Evolutionary conservation across 257 asterid genomes (phyloP).

Genomic region (Handroanthus guayacan): DNA sequence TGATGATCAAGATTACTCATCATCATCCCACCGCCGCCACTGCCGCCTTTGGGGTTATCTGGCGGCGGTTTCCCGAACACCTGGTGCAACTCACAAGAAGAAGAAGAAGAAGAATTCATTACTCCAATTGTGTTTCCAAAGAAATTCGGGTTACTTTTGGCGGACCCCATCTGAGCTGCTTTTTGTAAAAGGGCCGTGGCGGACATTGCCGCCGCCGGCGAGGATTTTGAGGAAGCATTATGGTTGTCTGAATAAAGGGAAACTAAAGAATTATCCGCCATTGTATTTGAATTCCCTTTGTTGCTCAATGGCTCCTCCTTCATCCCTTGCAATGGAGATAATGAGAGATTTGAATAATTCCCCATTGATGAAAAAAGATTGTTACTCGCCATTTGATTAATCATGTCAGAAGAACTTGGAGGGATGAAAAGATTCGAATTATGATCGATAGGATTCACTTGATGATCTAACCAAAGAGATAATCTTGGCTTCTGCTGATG

Average conservation of each 20-base stretch:
- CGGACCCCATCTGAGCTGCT: constrained; percentile 92
- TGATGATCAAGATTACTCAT: constrained; percentile 41
- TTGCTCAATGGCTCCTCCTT: constrained; percentile 49
- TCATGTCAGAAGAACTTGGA: constrained; percentile 50
- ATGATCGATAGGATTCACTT: constrained; percentile 40
- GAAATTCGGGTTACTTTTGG: constrained; percentile 57
- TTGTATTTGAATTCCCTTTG: constrained; percentile 25
- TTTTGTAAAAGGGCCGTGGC: constrained; percentile 91
- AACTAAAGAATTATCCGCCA: constrained; percentile 50
- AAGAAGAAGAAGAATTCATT: constrained; percentile 56
- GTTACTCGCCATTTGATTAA: constrained; percentile 49
- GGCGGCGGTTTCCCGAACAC: constrained; percentile 44
- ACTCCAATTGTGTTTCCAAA: constrained; percentile 61
- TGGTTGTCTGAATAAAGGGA: constrained; percentile 53
- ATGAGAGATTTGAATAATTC: constrained; percentile 52
- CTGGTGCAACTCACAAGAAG: constrained; percentile 60
- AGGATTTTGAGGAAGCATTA: constrained; percentile 32
- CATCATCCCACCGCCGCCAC: constrained; percentile 41
- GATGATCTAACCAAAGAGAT: constrained; percentile 73
- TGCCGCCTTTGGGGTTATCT: constrained; percentile 30
- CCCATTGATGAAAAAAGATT: constrained; percentile 46
- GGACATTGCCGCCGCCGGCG: constrained; percentile 60
- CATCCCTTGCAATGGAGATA: constrained; percentile 41
- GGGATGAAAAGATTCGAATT: constrained; percentile 48
- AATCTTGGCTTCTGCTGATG: constrained; percentile 60